Base-by-base conservation (phyloP, 441 rosid genomes). In the Jatropha podagrica region DNA sequence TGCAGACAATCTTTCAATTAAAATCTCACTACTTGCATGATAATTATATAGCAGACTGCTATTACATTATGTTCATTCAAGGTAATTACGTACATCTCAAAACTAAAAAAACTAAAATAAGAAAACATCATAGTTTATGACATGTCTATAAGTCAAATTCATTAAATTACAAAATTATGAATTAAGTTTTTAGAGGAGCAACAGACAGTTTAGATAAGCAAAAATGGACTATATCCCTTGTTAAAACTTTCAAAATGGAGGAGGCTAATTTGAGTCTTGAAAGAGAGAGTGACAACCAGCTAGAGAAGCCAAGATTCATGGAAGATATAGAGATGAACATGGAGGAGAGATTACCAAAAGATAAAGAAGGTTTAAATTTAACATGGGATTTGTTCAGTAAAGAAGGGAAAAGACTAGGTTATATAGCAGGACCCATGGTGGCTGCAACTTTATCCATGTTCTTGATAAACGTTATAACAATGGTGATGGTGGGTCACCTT, bases 401-500 rank as follows among this genome's bases (percentile, higher is more conserved):
- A 75, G 89, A 86, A 69, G 81, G 60, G 26, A 83, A 75, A 56
- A 77, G 46, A 65, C 56, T 80, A 32, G 68, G 49, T 13, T 69
- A 41, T 23, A 66, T 83, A 56, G 89, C 83, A 51, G 85, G 67
- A 12, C 87, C 89, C 0, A 80, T 86, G 89, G 75, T 76, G 54
- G 78, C 81, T 3, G 83, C 81, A 15, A 69, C 7, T 4, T 55
- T 81, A 15, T 81, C 86, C 5, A 49, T 71, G 51, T 74, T 54
- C 74, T 58, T 78, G 48, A 60, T 84, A 41, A 78, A 84, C 41
- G 79, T 86, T 11, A 7, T 84, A 20, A 67, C 85, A 4, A 38
- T 83, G 79, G 81, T 76, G 84, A 82, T 86, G 86, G 86, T 75
- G 5, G 89, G 85, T 68, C 89, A 84, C 62, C 80, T 82, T 26